A percentile compares a stretch with the other conserved stretches of the same genome.
phyloP scores from a whole-genome alignment of 495 filamentous ascomycete genomes.

The Aspergillus panamensis region DNA sequence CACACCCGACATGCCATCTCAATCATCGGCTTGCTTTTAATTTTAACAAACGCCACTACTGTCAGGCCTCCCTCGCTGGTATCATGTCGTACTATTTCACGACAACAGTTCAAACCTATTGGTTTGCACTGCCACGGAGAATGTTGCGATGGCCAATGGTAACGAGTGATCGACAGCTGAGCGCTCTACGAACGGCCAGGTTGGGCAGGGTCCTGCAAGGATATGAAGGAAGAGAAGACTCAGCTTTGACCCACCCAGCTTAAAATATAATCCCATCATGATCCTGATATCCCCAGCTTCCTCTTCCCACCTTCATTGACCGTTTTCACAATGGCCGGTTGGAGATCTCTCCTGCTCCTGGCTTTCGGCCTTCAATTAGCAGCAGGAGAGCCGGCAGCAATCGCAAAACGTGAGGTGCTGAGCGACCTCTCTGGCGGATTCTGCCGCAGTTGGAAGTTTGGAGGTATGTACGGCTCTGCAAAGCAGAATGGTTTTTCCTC shows the following conservation, averaged over 20 bases:
- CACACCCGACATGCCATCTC: no score
- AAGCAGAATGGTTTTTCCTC: neutral
- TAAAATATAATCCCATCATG: neutral
- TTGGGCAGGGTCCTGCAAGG: neutral
- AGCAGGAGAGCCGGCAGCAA: neutral
- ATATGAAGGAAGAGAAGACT: neutral
- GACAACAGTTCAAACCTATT: neutral
- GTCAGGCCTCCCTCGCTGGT: no score
- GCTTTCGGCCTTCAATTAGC: neutral
- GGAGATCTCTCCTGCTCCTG: neutral
- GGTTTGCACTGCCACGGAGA: neutral
- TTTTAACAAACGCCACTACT: no score
- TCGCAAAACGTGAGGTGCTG: slow-evolving; percentile 5
- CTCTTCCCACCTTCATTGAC: no score
- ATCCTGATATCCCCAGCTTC: no score
- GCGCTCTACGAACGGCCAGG: no score
- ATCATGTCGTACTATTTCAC: neutral
- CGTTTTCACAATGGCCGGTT: neutral
- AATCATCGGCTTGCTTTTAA: no score
- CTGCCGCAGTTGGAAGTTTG: slow-evolving; percentile 19
- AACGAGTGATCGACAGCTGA: neutral
- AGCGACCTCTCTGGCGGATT: slow-evolving; percentile 17
- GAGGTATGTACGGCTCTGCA: slow-evolving; percentile 15
- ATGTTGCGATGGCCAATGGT: neutral
- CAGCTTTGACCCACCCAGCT: neutral